Evolutionary conservation across 139 green algal species (phyloP).

Genomic region (Astrephomene gubernaculifera): DNA sequence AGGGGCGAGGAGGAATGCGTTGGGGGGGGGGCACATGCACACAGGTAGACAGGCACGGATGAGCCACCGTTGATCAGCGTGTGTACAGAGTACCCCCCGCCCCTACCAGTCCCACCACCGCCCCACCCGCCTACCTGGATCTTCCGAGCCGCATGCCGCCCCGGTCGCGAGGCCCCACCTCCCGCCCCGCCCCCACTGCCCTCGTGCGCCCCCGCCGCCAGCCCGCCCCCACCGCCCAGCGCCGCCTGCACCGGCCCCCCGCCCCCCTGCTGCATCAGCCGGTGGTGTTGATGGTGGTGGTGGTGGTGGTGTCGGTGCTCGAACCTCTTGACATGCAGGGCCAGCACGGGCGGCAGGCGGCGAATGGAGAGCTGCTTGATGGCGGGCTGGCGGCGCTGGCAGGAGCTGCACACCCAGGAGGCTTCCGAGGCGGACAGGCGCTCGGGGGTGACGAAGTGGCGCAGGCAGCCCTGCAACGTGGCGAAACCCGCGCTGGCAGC

Average conservation of each 20-base stretch:
- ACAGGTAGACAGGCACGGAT: too few relatives aligned
- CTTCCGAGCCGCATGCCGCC: neutral
- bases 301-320: conserved; percentile 68
- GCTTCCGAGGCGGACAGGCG: conserved; percentile 52
- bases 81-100: too few relatives aligned
- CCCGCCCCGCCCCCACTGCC: neutral
- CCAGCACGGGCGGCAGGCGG: conserved; percentile 86
- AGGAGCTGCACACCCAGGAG: conserved; percentile 78
- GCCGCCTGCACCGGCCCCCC: neutral
- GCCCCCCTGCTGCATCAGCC: neutral
- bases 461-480: conserved; percentile 79
- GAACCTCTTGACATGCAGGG: conserved; percentile 94
- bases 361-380: conserved; percentile 92
- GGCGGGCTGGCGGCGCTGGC: conserved; percentile 49
- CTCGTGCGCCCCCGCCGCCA: too few relatives aligned
- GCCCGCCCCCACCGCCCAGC: neutral
- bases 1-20: neutral
- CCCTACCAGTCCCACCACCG: neutral
- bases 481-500: neutral
- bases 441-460: conserved; percentile 81
- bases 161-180: neutral
- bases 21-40: too few relatives aligned
- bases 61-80: too few relatives aligned
- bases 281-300: conserved; percentile 1
- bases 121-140: neutral